Base-by-base conservation (phyloP, 805 yeast species). In the Metschnikowia reukaufii region DNA sequence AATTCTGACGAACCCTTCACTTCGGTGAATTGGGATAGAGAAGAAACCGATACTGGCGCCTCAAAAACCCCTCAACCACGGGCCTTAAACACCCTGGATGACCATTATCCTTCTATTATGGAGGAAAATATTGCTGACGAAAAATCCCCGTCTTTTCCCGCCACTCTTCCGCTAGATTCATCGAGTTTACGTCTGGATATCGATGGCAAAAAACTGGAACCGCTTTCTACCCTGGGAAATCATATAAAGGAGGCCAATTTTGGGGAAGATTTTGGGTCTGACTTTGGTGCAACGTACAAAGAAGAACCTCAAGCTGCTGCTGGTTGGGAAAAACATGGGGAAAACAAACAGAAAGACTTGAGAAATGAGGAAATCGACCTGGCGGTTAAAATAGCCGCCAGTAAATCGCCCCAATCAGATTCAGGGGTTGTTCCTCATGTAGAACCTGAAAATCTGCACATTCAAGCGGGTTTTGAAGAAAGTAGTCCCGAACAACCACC, bases 11-110 rank as follows among this genome's bases (percentile, higher is more conserved):
- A 78, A 52, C 78, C 78, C 53, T 79, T 79, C 58, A 77, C 82
- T 1, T 79, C 83, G 23, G 77, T 79, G 40, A 80, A 74, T 55
- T 79, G 81, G 82, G 83, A 79, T 55, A 67, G 79, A 49, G 79
- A 68, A 23, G 79, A 72, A 34, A 33, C 34, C 5, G 36, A 13
- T 4, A 12, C 30, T 6, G 18, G 2, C 25, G 23, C 17, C 34
- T 6, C 9, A 6, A 27, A 19, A 10, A 32, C 15, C 36, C 32
- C 12, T n/a, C 32, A 32, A 25, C 18, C 9, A 17, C 36, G n/a
- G 16, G 36, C 10, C 2, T 13, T 21, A 12, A 5, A 19, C 12
- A 9, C 13, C 3, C 13, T 9, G 29, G 16, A 16, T n/a, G 6
- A 13, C 18, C 35, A 21, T 33, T 10, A 31, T 16, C 13, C 25